These are phyloP conservation scores for Monosporascus sp. DNA, from an alignment of 2,329 filamentous ascomycete genomes.

Conservation along the genomic window DNA sequence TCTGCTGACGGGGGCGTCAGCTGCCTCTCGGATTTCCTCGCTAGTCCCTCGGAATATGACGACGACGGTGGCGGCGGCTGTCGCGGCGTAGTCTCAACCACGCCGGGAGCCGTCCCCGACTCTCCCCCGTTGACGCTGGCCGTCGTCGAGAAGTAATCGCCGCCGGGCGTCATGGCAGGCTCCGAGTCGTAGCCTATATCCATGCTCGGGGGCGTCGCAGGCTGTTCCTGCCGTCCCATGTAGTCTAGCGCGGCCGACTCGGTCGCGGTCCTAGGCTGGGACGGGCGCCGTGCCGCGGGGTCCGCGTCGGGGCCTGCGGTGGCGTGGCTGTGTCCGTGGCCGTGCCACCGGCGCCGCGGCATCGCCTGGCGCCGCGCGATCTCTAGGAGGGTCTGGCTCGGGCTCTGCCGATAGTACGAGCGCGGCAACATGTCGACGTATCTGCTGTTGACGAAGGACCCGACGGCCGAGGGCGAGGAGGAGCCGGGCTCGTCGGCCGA, in stretches of 20 bases:
- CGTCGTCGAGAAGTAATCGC: constrained; percentile 18
- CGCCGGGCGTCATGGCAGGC: constrained; percentile 18
- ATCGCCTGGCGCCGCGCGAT: neutral
- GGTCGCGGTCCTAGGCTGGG: constrained; percentile 15
- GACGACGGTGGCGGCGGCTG: neutral
- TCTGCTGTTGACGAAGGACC: neutral
- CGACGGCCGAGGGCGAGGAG: neutral
- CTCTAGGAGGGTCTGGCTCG: constrained; percentile 7
- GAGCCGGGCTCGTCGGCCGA: neutral
- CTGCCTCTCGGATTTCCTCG: constrained; percentile 20
- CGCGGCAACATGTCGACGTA: neutral
- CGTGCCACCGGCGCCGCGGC: neutral
- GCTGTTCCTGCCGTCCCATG: constrained; percentile 4
- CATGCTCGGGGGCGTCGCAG: constrained; percentile 17
- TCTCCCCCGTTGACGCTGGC: constrained; percentile 9
- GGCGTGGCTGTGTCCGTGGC: constrained; percentile 6
- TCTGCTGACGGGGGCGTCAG: constrained; percentile 17
- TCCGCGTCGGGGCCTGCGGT: constrained; percentile 5
- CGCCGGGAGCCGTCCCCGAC: neutral
- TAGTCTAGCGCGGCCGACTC: constrained; percentile 13
- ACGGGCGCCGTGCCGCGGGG: constrained; percentile 7
- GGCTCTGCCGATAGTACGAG: neutral
- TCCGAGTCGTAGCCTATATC: constrained; percentile 28
- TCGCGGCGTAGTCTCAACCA: neutral
- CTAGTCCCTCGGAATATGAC: constrained; percentile 15